phyloP scores from a whole-genome alignment of 805 yeast species.

The Candida boidinii region DNA sequence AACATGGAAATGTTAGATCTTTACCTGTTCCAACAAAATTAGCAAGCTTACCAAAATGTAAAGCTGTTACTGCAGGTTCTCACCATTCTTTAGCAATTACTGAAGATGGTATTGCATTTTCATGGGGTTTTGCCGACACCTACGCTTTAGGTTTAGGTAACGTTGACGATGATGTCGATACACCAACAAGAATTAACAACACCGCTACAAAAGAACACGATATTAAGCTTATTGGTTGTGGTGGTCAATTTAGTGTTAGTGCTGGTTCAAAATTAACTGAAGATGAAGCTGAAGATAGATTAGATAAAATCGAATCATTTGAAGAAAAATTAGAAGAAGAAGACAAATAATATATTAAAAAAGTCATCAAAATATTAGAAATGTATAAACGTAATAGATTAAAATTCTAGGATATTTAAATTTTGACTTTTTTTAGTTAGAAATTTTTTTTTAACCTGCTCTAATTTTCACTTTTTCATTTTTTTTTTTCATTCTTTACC shows the following conservation, averaged over 20 bases:
- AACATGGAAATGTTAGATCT: constrained; percentile 71
- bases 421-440: too few species aligned
- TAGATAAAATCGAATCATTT: constrained; percentile 42
- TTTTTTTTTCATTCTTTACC: too few species aligned
- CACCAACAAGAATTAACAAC: constrained; percentile 83
- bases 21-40: constrained; percentile 79
- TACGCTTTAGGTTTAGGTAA: constrained; percentile 91
- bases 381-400: too few species aligned
- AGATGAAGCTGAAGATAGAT: constrained; percentile 40
- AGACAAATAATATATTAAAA: too few species aligned
- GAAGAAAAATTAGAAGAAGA: constrained; percentile 24
- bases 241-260: constrained; percentile 91
- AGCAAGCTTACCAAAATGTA: constrained; percentile 45
- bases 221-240: constrained; percentile 74
- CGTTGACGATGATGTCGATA: constrained; percentile 77
- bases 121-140: constrained; percentile 99
- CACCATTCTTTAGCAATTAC: constrained; percentile 89
- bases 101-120: constrained; percentile 72
- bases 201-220: constrained; percentile 84
- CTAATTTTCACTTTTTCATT: too few species aligned
- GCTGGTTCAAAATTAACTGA: constrained; percentile 65
- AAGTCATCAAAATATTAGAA: too few species aligned
- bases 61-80: constrained; percentile 70
- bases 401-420: too few species aligned
- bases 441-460: too few species aligned